These are phyloP conservation scores for Pluteus cervinus DNA, from an alignment of 768 basidiomycete species.

Conservation along the genomic window DNA sequence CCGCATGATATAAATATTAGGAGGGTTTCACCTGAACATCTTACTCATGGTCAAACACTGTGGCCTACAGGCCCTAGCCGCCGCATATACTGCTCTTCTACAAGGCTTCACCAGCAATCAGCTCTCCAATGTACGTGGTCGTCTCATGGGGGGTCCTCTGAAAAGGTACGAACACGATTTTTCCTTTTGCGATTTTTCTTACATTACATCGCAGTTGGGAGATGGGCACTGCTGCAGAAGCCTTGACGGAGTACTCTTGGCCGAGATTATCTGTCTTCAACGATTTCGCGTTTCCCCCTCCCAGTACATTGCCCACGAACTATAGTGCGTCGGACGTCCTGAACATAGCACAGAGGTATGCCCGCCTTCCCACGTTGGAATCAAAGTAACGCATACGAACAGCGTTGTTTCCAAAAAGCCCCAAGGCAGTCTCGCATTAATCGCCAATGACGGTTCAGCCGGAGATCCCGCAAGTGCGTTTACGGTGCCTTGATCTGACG, in stretches of 20 bases:
- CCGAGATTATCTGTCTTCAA: conserved; percentile 45
- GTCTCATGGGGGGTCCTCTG: conserved; percentile 6
- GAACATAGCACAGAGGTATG: conserved; percentile 32
- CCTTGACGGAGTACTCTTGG: conserved; percentile 46
- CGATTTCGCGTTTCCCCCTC: conserved; percentile 35
- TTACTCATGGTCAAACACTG: no score
- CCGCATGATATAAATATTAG: no score
- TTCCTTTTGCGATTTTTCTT: neutral
- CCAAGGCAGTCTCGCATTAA: conserved; percentile 31
- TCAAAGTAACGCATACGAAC: conserved; percentile 2
- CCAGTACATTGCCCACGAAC: conserved; percentile 18
- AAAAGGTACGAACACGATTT: conserved; percentile 4
- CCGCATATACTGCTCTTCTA: conserved; percentile 3
- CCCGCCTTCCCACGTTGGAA: neutral
- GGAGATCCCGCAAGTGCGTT: conserved; percentile 55
- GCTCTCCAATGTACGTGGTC: conserved; percentile 10
- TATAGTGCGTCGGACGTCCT: conserved; percentile 34
- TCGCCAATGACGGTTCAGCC: conserved; percentile 42
- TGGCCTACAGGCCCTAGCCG: conserved; percentile 2
- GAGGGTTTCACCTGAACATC: no score
- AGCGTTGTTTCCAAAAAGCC: conserved; percentile 34
- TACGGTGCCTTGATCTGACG: conserved; percentile 2
- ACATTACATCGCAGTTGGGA: conserved; percentile 55
- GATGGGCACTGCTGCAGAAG: conserved; percentile 50
- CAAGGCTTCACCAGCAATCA: conserved; percentile 11